Percentiles rank a stretch among this genome's conserved stretches.
Conservation (phyloP, 2,329 filamentous ascomycete species). For the Beauveria scarabaeidicola region DNA sequence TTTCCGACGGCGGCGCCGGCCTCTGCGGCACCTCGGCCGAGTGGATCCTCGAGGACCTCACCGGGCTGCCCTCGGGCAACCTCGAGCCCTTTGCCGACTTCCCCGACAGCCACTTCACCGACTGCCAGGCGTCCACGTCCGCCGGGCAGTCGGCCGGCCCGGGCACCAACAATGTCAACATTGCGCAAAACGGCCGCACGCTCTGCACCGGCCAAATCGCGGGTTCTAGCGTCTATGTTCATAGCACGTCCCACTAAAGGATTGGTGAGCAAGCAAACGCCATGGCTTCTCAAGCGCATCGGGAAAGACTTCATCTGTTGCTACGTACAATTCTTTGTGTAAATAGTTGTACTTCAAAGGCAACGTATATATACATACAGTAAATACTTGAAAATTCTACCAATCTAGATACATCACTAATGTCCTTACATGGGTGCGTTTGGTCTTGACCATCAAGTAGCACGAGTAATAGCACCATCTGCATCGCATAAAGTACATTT, state of each 20-base stretch:
- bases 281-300: too few species aligned
- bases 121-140: background rate
- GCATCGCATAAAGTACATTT: background rate
- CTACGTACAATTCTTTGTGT: background rate
- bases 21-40: slow-evolving; percentile 7
- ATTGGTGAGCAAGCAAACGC: background rate
- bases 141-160: background rate
- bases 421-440: too few species aligned
- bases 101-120: background rate
- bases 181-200: background rate
- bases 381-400: background rate
- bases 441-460: too few species aligned
- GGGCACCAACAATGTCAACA: background rate
- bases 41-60: slow-evolving; percentile 7
- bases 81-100: slow-evolving; percentile 3
- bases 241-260: background rate
- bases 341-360: background rate
- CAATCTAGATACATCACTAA: background rate
- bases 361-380: background rate
- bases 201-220: background rate
- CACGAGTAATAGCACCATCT: background rate
- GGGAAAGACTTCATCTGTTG: too few species aligned
- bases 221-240: background rate
- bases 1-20: background rate
- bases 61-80: background rate